These are phyloP conservation scores for Orbilia ellipsospora DNA, from an alignment of 2,329 filamentous ascomycete species.

Conservation along the genomic window DNA sequence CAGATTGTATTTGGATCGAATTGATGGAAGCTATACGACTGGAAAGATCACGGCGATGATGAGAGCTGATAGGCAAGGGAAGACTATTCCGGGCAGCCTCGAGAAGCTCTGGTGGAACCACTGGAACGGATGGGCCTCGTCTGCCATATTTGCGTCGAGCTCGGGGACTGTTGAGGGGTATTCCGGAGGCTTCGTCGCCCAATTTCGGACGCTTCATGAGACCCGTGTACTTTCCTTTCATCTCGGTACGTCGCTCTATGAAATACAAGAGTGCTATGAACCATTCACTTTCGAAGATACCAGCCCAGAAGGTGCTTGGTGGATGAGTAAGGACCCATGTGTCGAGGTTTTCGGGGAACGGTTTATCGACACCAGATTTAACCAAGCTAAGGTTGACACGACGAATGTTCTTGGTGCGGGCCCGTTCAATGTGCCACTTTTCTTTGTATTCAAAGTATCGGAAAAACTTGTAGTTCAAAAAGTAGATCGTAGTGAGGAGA, in stretches of 20 bases:
- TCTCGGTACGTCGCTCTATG: slow-evolving; percentile 34
- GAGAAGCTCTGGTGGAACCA: background rate
- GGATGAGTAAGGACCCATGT: slow-evolving; percentile 30
- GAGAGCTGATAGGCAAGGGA: slow-evolving; percentile 5
- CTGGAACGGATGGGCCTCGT: background rate
- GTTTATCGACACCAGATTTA: slow-evolving; percentile 26
- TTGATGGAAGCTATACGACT: slow-evolving; percentile 14
- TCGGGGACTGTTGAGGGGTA: slow-evolving; percentile 43
- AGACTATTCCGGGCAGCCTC: background rate
- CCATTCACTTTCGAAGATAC: slow-evolving; percentile 47
- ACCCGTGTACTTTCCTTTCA: slow-evolving; percentile 40
- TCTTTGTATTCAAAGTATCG: slow-evolving; percentile 51
- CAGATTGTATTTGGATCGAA: slow-evolving; percentile 4
- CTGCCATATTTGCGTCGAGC: slow-evolving; percentile 40
- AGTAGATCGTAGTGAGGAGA: slow-evolving; percentile 18
- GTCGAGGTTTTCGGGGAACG: slow-evolving; percentile 43
- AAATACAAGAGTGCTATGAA: slow-evolving; percentile 37
- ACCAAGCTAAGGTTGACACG: slow-evolving; percentile 22
- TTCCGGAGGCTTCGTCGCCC: slow-evolving; percentile 43
- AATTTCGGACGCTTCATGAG: slow-evolving; percentile 49
- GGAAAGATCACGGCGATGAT: slow-evolving; percentile 12
- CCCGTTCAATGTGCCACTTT: slow-evolving; percentile 42
- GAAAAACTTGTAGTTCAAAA: slow-evolving; percentile 30
- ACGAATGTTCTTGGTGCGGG: slow-evolving; percentile 24
- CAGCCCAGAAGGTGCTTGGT: slow-evolving; percentile 42